These are phyloP conservation scores for Leptodermis oblonga DNA, from an alignment of 257 asterid species.

Conservation along the genomic window DNA sequence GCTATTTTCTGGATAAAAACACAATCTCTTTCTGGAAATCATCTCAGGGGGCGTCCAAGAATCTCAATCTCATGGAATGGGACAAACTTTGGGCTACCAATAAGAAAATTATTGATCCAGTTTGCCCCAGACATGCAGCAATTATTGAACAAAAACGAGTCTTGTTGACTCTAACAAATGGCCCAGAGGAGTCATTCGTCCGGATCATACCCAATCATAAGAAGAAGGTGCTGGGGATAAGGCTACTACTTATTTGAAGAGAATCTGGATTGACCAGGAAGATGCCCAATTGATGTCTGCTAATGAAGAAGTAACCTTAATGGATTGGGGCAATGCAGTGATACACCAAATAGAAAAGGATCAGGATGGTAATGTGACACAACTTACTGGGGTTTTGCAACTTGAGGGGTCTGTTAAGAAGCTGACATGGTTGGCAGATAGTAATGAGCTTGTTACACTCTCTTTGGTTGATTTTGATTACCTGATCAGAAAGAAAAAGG, in stretches of 20 bases:
- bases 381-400: constrained; percentile 70
- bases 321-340: constrained; percentile 96
- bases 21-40: constrained; percentile 10
- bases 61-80: constrained; percentile 99
- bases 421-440: constrained; percentile 85
- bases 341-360: constrained; percentile 75
- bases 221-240: constrained; percentile 94
- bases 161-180: constrained; percentile 60
- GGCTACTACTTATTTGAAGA: constrained; percentile 65
- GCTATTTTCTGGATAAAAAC: not conserved
- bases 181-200: constrained; percentile 65
- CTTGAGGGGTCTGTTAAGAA: constrained; percentile 92
- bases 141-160: constrained; percentile 58
- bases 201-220: constrained; percentile 77
- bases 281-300: constrained; percentile 77
- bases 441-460: constrained; percentile 61
- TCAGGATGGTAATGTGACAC: constrained; percentile 56
- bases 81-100: constrained; percentile 97
- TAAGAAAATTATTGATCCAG: constrained; percentile 89
- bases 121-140: constrained; percentile 95
- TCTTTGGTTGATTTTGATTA: constrained; percentile 71
- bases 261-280: constrained; percentile 75
- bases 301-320: constrained; percentile 80
- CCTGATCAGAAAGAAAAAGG: constrained; percentile 93
- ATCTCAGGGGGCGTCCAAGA: constrained; percentile 94